phyloP scores from a whole-genome alignment of 495 filamentous ascomycete genomes.

The Elasticomyces elasticus region DNA sequence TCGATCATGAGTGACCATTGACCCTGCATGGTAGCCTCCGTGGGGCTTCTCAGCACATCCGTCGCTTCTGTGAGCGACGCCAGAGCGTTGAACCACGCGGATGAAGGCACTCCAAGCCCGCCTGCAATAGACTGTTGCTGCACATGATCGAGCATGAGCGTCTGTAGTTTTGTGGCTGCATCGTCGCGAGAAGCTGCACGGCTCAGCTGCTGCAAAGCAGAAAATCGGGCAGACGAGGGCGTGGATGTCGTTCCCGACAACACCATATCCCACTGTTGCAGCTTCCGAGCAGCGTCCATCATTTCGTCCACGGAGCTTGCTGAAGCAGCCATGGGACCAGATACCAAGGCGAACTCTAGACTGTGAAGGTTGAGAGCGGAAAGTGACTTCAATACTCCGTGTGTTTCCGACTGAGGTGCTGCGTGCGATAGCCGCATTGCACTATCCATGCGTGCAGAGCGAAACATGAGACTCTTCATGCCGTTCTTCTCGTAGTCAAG shows the following conservation, averaged over 20 bases:
- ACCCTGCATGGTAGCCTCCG: neutral
- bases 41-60: slow-evolving; percentile 63
- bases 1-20: neutral
- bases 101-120: neutral
- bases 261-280: slow-evolving; percentile 89
- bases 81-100: slow-evolving; percentile 47
- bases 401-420: slow-evolving; percentile 30
- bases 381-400: slow-evolving; percentile 51
- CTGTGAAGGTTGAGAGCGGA: slow-evolving; percentile 59
- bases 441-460: slow-evolving; percentile 84
- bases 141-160: slow-evolving; percentile 19
- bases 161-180: slow-evolving; percentile 46
- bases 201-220: slow-evolving; percentile 67
- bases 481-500: slow-evolving; percentile 90
- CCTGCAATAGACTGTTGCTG: neutral
- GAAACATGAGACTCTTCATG: slow-evolving; percentile 77
- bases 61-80: slow-evolving; percentile 31
- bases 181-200: slow-evolving; percentile 47
- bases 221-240: slow-evolving; percentile 61
- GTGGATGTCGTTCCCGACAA: slow-evolving; percentile 49
- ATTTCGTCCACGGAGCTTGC: slow-evolving; percentile 46
- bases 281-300: slow-evolving; percentile 69
- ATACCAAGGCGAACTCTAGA: slow-evolving; percentile 60
- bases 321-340: slow-evolving; percentile 39
- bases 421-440: slow-evolving; percentile 49